Evolutionary conservation across 805 yeast species (phyloP).

Genomic region (Yarrowia hollandica): DNA sequence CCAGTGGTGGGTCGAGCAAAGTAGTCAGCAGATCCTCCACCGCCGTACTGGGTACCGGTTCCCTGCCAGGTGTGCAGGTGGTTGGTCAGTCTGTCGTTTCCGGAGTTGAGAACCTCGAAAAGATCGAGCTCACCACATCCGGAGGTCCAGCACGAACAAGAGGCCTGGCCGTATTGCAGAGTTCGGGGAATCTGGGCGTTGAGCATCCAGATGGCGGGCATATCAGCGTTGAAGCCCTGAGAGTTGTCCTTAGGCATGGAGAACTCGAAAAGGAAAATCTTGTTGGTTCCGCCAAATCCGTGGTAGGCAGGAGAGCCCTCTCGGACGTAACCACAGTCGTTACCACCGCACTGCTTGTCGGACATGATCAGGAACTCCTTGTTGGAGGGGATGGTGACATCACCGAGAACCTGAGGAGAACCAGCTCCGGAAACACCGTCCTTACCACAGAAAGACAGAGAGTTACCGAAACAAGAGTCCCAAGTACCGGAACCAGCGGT

Average conservation of each 20-base stretch:
- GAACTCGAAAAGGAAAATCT: constrained; percentile 92
- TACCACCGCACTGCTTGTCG: constrained; percentile 44
- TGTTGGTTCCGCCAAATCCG: constrained; percentile 82
- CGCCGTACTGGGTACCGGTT: constrained; percentile 67
- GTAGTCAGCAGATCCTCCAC: constrained; percentile 88
- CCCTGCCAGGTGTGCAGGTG: constrained; percentile 30
- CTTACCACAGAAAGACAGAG: constrained; percentile 77
- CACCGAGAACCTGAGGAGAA: constrained; percentile 64
- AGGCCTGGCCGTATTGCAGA: constrained; percentile 78
- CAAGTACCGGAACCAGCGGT: constrained; percentile 81
- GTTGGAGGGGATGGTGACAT: constrained; percentile 68
- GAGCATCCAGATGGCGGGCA: constrained; percentile 98
- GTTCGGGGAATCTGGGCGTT: constrained; percentile 97
- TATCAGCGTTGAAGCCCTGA: constrained; percentile 66
- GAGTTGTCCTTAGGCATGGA: constrained; percentile 76
- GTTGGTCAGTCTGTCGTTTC: constrained; percentile 59
- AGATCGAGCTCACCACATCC: constrained; percentile 98
- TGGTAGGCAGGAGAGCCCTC: constrained; percentile 86
- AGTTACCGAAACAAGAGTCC: constrained; percentile 86
- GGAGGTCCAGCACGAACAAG: constrained; percentile 93
- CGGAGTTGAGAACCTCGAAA: constrained; percentile 81
- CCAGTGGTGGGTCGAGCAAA: constrained; percentile 78
- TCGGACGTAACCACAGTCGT: constrained; percentile 82
- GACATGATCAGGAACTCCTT: constrained; percentile 82
- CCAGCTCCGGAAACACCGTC: constrained; percentile 77